Evolutionary conservation across 805 yeast genomes (phyloP), one percentile per base, ranked within the genome.

Genomic region (Yarrowia sp.): DNA sequence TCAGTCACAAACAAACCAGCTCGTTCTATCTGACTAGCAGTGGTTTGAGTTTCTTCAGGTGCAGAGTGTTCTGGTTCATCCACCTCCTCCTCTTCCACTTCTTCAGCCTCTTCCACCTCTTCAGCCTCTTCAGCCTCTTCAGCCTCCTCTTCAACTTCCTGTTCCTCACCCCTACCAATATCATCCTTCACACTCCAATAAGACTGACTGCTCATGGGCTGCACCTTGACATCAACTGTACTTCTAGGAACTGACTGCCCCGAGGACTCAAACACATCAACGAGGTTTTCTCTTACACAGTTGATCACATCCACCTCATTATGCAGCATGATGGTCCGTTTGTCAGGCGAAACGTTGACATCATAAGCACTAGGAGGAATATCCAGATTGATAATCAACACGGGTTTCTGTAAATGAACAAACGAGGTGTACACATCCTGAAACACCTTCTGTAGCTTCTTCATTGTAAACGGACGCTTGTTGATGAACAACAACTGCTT

Each of bases 311-410:
- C 76, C 3, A 77, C 75, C 76, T 93, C 98, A 70, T 87, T 82
- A 70, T 88, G 92, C 1, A 92, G 75, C 73, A 90, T 75, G 1
- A 93, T 82, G 2, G 87, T 85, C 66, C 94, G 81, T 75, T 95
- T 95, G 76, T 95, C 98, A 0, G 99, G 98, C 0, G 97, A 88
- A 0, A 95, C 90, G 77, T 95, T 95, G 19, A 95, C 82, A 78
- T 95, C 99, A n/a, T 77, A 76, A 19, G 64, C 59, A 10, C 61
- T 22, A 0, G 89, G 81, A 49, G 84, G 82, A 7, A 91, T 75
- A 14, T 74, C 73, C 22, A 95, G 72, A 76, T 95, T 82, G 2
- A 91, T 73, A 2, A 92, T 81, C 61, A 90, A 81, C 11, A 86
- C 85, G 0, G 98, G 98, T 66, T 76, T 83, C 74, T 92, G 97